Conservation (phyloP, 2,329 filamentous ascomycete genomes). For the Fusarium sterilihyphosum region DNA sequence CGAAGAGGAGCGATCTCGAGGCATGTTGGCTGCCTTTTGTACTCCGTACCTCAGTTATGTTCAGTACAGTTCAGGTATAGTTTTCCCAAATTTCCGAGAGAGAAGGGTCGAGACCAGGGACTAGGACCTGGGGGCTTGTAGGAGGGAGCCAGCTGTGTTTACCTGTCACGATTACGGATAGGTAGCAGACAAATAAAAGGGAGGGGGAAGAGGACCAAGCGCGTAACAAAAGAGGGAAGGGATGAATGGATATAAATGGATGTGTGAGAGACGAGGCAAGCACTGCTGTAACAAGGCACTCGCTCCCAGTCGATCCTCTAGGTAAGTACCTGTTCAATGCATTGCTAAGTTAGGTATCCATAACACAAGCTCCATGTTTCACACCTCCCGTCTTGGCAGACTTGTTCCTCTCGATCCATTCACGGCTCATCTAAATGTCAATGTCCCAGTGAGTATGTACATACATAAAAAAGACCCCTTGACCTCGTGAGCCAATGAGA, state of each 20-base stretch:
- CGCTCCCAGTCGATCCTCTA: background rate
- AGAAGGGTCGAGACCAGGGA: background rate
- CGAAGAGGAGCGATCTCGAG: conserved; percentile 29
- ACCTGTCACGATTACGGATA: background rate
- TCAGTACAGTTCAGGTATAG: background rate
- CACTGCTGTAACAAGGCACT: background rate
- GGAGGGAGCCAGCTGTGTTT: background rate
- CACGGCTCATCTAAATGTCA: conserved; percentile 1
- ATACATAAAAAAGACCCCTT: conserved; percentile 1
- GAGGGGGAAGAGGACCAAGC: background rate
- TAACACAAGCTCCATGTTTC: background rate
- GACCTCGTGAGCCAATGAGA: conserved; percentile 9
- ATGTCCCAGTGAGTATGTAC: background rate
- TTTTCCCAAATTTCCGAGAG: background rate
- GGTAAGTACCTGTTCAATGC: background rate
- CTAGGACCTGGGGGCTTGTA: background rate
- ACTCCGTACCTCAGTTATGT: background rate
- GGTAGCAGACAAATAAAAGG: background rate
- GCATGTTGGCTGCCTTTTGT: conserved; percentile 19
- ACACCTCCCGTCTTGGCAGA: background rate
- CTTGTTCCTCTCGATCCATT: background rate
- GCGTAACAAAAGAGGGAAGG: background rate
- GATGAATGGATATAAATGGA: background rate
- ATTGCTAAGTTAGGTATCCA: background rate
- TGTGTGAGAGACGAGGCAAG: background rate